These are phyloP conservation scores for Malassezia obtusa DNA, from an alignment of 1,284 basidiomycete genomes.

Conservation along the genomic window DNA sequence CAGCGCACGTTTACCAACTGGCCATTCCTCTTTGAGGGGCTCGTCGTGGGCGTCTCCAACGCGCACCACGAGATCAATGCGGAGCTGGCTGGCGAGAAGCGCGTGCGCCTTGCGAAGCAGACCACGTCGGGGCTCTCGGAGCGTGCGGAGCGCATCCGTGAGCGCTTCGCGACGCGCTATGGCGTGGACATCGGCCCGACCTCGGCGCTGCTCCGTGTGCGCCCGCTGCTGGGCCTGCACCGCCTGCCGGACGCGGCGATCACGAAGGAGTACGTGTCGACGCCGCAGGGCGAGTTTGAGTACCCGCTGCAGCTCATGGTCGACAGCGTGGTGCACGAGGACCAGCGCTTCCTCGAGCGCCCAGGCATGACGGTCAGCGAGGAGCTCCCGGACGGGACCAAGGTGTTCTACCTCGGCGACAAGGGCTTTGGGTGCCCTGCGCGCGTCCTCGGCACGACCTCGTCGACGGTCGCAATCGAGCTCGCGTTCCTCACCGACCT, in stretches of 20 bases:
- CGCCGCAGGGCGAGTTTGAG: slow-evolving; percentile 65
- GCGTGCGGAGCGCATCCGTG: not conserved
- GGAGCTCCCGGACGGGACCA: slow-evolving; percentile 81
- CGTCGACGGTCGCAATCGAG: slow-evolving; percentile 33
- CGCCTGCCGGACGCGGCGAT: slow-evolving; percentile 78
- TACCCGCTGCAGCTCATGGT: slow-evolving; percentile 57
- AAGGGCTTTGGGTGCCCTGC: slow-evolving; percentile 90
- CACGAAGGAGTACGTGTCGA: slow-evolving; percentile 82
- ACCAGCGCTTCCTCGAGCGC: slow-evolving; percentile 51
- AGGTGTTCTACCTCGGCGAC: slow-evolving; percentile 89
- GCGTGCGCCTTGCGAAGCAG: not conserved
- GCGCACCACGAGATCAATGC: slow-evolving; percentile 59
- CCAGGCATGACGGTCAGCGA: slow-evolving; percentile 69
- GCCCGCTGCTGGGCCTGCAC: slow-evolving; percentile 62
- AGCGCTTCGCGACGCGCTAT: slow-evolving; percentile 72
- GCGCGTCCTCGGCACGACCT: slow-evolving; percentile 65
- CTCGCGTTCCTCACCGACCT: slow-evolving; percentile 35
- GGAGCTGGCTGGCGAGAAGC: slow-evolving; percentile 54
- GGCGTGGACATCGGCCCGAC: slow-evolving; percentile 76
- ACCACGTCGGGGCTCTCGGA: not conserved
- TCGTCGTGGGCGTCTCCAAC: slow-evolving; percentile 77
- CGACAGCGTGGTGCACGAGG: slow-evolving; percentile 30
- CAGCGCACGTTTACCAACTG: slow-evolving; percentile 64
- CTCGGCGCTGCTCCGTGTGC: slow-evolving; percentile 38
- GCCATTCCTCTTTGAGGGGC: slow-evolving; percentile 89